Base-by-base conservation (phyloP, 2,329 filamentous ascomycete genomes). In the Cadophora gregata region DNA sequence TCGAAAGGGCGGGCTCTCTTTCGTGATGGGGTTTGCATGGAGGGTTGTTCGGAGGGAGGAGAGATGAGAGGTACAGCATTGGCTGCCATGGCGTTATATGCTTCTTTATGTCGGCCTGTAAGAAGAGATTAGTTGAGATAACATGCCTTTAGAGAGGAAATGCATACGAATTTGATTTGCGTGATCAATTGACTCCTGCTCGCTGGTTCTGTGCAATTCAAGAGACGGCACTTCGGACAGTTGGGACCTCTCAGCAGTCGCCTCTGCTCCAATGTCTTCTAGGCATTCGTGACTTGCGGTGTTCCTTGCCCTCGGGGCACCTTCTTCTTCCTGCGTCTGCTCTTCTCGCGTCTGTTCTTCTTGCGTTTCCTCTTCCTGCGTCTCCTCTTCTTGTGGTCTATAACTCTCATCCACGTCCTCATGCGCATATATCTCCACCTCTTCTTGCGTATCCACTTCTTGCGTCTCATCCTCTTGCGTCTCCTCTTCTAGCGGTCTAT, bases 1-100 rank as follows among this genome's bases (percentile, higher is more conserved):
- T 67, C 68, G 8, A 59, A 27, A 19, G 66, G 27, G 25, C 64
- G 55, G 9, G 36, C 48, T 21, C 68, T 62, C 45, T 70, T 70
- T 29, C 62, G 59, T 19, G 53, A 59, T 4, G 68, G 66, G 6
- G 66, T 63, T 27, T 51, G 42, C 10, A 55, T 53, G 14, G 38
- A 31, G 6, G 59, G 48, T 55, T 67, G 29, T 47, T 67, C 47
- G 9, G 27, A 47, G 3, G 61, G 33, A 21, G 33, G 47, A 25
- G 45, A 51, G 33, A 62, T 29, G 5, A 67, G 27, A 6, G 66
- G 68, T 3, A 53, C 47, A n/a, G 66, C 66, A 19, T 55, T 64
- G 42, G 59, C 31, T 38, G 50, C 68, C 59, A 70, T 68, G 47
- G 64, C 67, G 3, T 36, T 25, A 19, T 69, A 69, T 12, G 62